Base-by-base conservation (phyloP, 2,329 filamentous ascomycete genomes). In the Atkinsonella texensis region DNA sequence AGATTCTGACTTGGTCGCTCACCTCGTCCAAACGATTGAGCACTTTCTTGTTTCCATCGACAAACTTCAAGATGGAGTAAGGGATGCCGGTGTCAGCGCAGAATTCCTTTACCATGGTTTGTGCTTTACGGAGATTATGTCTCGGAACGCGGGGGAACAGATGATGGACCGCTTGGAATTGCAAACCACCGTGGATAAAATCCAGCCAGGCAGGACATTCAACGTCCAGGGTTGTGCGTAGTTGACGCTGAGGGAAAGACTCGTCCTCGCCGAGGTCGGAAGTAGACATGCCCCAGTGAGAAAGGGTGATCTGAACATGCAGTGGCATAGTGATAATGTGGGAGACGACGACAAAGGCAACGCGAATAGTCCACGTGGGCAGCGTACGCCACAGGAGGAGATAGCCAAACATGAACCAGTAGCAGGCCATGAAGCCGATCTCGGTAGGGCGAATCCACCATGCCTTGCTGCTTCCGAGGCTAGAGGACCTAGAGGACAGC, bases 141-240 rank as follows among this genome's bases (percentile, higher is more conserved):
- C 83, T 68, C 1, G 84, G 84, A 50, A 86, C 73, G 4, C 84
- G 74, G 2, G 84, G 83, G 60, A 82, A 87, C 11, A 87, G 65
- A 57, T 87, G 83, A 64, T 87, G 83, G 2, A 86, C 76, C 7
- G 78, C 82, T 65, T 87, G 84, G 67, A 87, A 87, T 66, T 87
- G 84, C 31, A 87, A 70, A 1, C 84, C 84, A 47, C 84, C 84
- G 63, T 87, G 83, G 61, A 85, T 73, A 58, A 81, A 87, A 63
- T 87, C 84, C 28, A 87, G 68, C 84, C 83, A 87, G 23, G 73
- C 69, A 0, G 84, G 84, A 65, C 83, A 87, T 59, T 85, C 81
- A 46, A 87, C 79, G 59, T 87, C 84, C 82, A 87, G 85, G 28
- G 83, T 86, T 3, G 83, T 87, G 44, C 83, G 75, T 39, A 87